Conservation (phyloP, 73 alveolate species). For the Stentor coeruleus region DNA sequence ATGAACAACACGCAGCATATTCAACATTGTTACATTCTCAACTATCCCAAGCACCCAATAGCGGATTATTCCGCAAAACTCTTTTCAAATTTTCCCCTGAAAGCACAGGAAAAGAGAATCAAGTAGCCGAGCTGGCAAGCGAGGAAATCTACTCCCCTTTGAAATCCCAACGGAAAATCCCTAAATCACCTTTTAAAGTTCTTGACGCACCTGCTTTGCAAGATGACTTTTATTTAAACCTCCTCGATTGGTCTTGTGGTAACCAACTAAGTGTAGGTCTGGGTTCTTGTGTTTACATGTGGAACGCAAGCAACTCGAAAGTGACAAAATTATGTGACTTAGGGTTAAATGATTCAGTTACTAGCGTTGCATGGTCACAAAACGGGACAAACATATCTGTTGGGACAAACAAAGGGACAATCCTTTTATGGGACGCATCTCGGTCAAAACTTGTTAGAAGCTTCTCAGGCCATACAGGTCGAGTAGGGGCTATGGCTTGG, state of each 20-base stretch:
- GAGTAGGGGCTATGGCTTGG: constrained; percentile 95
- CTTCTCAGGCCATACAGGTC: constrained; percentile 70
- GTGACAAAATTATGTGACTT: constrained; percentile 63
- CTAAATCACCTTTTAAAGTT: constrained; percentile 94
- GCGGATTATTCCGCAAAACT: too few relatives aligned
- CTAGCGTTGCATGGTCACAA: constrained; percentile 72
- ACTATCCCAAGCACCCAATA: too few relatives aligned
- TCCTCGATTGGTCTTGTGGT: constrained; percentile 92
- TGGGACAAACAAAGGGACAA: constrained; percentile 63
- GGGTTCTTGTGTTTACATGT: constrained; percentile 61
- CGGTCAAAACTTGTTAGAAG: constrained; percentile 57
- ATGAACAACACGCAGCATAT: too few relatives aligned
- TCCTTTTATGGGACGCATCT: constrained; percentile 58
- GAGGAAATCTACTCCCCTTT: too few relatives aligned
- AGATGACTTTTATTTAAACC: constrained; percentile 94
- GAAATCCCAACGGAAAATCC: constrained; percentile 61
- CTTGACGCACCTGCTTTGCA: constrained; percentile 94
- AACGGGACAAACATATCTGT: constrained; percentile 54
- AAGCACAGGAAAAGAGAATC: too few relatives aligned
- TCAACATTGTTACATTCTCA: too few relatives aligned
- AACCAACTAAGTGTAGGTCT: constrained; percentile 88
- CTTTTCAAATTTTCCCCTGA: too few relatives aligned
- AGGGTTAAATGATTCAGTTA: constrained; percentile 65
- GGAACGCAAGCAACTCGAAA: constrained; percentile 67
- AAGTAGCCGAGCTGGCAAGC: too few relatives aligned